A percentile compares a stretch with the other conserved stretches of the same genome.
phyloP scores from a whole-genome alignment of 2,329 filamentous ascomycete genomes.

The Diaporthe vaccinii region DNA sequence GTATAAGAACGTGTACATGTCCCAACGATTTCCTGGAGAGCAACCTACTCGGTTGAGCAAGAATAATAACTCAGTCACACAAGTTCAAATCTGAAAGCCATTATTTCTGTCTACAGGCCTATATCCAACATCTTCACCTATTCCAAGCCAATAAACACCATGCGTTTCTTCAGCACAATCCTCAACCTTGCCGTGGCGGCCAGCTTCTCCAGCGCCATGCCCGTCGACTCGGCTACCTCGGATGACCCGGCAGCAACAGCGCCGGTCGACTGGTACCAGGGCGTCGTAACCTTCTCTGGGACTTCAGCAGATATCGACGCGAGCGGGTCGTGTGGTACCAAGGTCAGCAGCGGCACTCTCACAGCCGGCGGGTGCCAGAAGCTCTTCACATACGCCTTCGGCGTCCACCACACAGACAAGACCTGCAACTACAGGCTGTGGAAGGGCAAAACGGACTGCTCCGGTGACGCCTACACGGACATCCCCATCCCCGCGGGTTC shows the following conservation, averaged over 20 bases:
- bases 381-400: slow-evolving; percentile 6
- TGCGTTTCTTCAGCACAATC: slow-evolving; percentile 24
- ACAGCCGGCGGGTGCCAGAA: slow-evolving; percentile 2
- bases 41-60: not conserved
- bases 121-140: not conserved
- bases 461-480: not conserved
- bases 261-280: slow-evolving; percentile 22
- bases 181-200: slow-evolving; percentile 9
- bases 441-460: slow-evolving; percentile 3
- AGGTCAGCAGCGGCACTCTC: not conserved
- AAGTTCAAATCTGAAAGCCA: not conserved
- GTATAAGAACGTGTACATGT: not conserved
- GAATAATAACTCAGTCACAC: not conserved
- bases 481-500: not conserved
- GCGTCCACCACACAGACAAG: slow-evolving; percentile 13
- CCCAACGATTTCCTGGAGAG: not conserved
- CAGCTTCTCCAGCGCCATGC: slow-evolving; percentile 16
- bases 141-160: not conserved
- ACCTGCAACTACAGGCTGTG: slow-evolving; percentile 19
- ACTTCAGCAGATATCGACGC: not conserved
- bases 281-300: not conserved
- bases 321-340: not conserved
- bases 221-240: not conserved
- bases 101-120: not conserved
- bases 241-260: not conserved